Evolutionary conservation across 768 basidiomycete genomes (phyloP), one percentile per base, ranked within the genome.

Genomic region (Lactarius hatsudake): DNA sequence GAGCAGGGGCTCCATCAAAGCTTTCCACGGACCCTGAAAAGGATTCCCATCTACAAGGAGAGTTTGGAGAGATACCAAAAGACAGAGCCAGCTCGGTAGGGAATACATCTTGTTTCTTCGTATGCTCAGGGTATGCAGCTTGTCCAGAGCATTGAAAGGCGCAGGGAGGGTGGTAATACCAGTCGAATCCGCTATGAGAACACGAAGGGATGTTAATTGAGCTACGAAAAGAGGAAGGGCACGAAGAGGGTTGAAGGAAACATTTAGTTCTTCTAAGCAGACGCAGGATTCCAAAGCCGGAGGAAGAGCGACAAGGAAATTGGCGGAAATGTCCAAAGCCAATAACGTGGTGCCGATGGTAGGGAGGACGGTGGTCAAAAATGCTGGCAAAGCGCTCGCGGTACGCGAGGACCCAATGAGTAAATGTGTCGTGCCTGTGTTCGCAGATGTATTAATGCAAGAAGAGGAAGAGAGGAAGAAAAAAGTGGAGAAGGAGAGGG

Each of bases 1-100:
- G 10, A 95, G 80, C 58, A 98, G 81, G 0, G 95, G 94, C 65
- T 90, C 91, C 30, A 97, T 87, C 62, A 99, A 81, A 38, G 91
- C 88, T 74, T 89, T 87, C 93, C 95, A 97, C 1, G 93, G 92
- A 9, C 91, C 92, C 72, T 93, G 91, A 78, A 99, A 98, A 9
- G 96, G 94, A 75, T 99, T 99, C 20, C 88, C 90, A 69, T 98
- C 96, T n/a, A 99, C 86, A 71, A 89, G 90, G 3, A 99, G 79
- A 1, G 88, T 90, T 76, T 96, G 93, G 57, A 99, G 81, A 36
- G 83, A 83, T 23, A 87, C 84, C n/a, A 99, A 82, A 34, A 93
- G 84, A 75, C 93, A 94, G 56, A 99, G 82, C 96, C 97, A 99
- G 69, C 90, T 87, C n/a, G 97, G 96, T 20, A 98, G 84, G 8